These are phyloP conservation scores for Ustilago sp. DNA, from an alignment of 1,284 basidiomycete species.

Conservation along the genomic window DNA sequence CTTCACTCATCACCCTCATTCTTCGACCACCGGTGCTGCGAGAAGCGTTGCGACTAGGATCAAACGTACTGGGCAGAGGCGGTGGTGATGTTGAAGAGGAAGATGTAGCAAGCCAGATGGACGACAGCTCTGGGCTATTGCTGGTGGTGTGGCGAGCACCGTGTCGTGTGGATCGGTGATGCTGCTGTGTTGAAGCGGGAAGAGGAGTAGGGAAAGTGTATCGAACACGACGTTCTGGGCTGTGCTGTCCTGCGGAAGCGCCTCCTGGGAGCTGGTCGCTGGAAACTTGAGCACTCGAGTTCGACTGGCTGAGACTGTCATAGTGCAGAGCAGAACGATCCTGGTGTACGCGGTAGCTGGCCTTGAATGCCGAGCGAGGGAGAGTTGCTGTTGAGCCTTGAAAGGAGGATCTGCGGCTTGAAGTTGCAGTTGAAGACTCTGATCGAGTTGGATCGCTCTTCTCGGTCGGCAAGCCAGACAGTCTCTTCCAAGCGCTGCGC, in stretches of 20 bases:
- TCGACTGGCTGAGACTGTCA: constrained; percentile 16
- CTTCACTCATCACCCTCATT: constrained; percentile 54
- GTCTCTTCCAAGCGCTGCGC: constrained; percentile 43
- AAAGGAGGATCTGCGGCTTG: constrained; percentile 35
- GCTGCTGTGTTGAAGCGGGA: constrained; percentile 2
- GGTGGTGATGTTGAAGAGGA: constrained; percentile 1
- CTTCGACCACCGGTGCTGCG: constrained; percentile 39
- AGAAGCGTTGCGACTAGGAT: constrained; percentile 26
- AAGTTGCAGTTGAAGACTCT: constrained; percentile 29
- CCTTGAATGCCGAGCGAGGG: constrained; percentile 31
- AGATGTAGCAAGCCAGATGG: constrained; percentile 7
- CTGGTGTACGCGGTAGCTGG: constrained; percentile 7
- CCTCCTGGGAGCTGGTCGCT: constrained; percentile 34
- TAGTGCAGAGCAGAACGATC: constrained; percentile 1
- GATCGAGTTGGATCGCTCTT: constrained; percentile 12
- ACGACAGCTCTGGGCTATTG: constrained; percentile 31
- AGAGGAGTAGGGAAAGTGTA: constrained; percentile 23
- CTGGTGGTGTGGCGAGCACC: constrained; percentile 17
- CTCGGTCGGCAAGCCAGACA: constrained; percentile 38
- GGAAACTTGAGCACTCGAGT: constrained; percentile 45
- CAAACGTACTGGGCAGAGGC: constrained; percentile 5
- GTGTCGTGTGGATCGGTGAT: constrained; percentile 4
- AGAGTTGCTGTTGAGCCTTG: constrained; percentile 22
- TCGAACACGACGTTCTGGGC: constrained; percentile 11
- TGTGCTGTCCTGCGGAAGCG: constrained; percentile 25